Percentiles rank a stretch among this genome's conserved stretches.
These are phyloP conservation scores for Microthlaspi erraticum DNA, from an alignment of 345 rosid species.

Conservation along the genomic window DNA sequence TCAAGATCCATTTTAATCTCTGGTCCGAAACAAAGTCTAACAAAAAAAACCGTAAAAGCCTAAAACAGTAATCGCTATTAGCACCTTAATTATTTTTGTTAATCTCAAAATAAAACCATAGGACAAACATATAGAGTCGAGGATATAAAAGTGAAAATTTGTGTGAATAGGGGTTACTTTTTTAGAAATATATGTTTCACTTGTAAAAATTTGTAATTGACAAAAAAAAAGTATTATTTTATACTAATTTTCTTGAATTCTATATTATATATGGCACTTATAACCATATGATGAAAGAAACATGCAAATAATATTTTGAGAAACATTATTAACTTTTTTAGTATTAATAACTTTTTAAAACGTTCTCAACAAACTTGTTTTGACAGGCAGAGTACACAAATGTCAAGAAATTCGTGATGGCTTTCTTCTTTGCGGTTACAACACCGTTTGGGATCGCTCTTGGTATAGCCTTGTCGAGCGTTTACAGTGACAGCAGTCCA, in stretches of 20 bases:
- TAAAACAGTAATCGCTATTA: background rate
- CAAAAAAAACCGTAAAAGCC: background rate
- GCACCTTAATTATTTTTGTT: background rate
- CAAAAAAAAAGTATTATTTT: background rate
- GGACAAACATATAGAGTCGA: background rate
- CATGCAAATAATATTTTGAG: background rate
- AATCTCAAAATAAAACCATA: background rate
- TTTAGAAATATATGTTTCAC: background rate
- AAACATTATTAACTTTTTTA: too few species aligned
- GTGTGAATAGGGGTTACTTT: background rate
- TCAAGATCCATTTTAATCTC: background rate
- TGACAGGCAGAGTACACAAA: conserved; percentile 59
- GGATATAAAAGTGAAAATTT: background rate
- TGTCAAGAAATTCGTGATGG: conserved; percentile 54
- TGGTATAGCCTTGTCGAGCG: conserved; percentile 59
- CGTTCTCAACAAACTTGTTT: background rate
- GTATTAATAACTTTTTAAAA: too few species aligned
- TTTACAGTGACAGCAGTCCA: conserved; percentile 62
- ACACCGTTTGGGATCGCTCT: conserved; percentile 68
- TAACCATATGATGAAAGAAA: background rate
- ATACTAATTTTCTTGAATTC: background rate
- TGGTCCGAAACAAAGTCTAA: background rate
- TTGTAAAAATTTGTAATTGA: background rate
- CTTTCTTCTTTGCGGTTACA: conserved; percentile 67
- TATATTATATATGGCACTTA: background rate